These are phyloP conservation scores for Elsinoe perseae DNA, from an alignment of 2,329 filamentous ascomycete genomes.

Conservation along the genomic window DNA sequence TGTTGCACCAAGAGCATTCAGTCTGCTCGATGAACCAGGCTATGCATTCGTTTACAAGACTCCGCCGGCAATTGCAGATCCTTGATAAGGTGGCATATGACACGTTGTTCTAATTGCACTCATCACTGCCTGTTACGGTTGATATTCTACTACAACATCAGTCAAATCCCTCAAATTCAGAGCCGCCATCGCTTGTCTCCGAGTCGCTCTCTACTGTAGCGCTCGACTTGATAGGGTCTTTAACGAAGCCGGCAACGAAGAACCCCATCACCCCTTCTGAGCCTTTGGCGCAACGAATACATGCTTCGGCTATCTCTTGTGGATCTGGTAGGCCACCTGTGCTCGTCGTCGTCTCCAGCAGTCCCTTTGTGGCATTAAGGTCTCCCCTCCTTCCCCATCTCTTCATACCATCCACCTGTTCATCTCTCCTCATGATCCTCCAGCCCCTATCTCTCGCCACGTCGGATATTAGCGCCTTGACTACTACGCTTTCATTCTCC, in stretches of 20 bases:
- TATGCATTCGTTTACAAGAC: no score
- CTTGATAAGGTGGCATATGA: no score
- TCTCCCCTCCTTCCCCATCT: conserved; percentile 60
- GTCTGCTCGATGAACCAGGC: no score
- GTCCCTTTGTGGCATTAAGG: conserved; percentile 30
- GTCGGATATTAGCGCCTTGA: conserved; percentile 59
- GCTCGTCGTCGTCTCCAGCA: conserved; percentile 20
- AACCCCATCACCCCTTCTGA: conserved; percentile 73
- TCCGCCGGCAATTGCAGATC: no score
- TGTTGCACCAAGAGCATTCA: no score
- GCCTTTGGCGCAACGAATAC: conserved; percentile 25
- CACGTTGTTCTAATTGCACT: no score
- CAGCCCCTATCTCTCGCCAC: conserved; percentile 63
- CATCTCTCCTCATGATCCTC: conserved; percentile 61
- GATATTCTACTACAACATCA: background rate
- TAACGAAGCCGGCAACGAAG: conserved; percentile 81
- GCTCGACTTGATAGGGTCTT: conserved; percentile 36
- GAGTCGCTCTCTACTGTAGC: background rate
- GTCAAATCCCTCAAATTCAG: conserved; percentile 9
- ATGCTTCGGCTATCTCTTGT: conserved; percentile 21
- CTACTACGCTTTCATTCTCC: conserved; percentile 84
- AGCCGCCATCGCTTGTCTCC: background rate
- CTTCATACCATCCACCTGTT: conserved; percentile 69
- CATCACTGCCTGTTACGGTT: no score
- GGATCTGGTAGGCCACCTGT: conserved; percentile 25